Conservation (phyloP, 2,329 filamentous ascomycete genomes). For the Colletotrichum eleusines region DNA sequence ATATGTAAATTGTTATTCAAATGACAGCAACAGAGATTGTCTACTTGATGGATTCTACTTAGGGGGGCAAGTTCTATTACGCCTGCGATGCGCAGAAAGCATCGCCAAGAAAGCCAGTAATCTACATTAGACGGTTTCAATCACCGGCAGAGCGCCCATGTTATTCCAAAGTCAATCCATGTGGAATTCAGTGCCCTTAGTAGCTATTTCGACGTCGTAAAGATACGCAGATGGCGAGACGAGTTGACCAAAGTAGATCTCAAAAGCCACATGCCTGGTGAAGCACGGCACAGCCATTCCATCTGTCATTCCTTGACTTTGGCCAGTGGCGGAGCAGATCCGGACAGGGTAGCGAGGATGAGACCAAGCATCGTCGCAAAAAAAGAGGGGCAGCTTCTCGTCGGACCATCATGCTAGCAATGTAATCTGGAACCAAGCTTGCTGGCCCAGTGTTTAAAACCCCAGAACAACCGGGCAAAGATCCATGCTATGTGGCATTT, state of each 20-base stretch:
- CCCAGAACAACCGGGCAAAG: background rate
- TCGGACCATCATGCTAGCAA: slow-evolving; percentile 65
- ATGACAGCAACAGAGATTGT: background rate
- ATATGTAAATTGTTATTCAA: background rate
- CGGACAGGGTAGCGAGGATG: slow-evolving; percentile 66
- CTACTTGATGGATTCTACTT: background rate
- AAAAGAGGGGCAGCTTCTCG: slow-evolving; percentile 69
- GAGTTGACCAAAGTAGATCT: slow-evolving; percentile 67
- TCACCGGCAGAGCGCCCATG: slow-evolving; percentile 51
- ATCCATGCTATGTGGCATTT: background rate
- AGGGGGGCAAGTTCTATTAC: slow-evolving; percentile 39
- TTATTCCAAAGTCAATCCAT: slow-evolving; percentile 60
- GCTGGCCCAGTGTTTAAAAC: too few species aligned
- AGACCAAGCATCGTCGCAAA: slow-evolving; percentile 66
- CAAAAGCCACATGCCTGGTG: slow-evolving; percentile 68
- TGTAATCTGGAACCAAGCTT: too few species aligned
- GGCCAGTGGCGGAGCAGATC: slow-evolving; percentile 63
- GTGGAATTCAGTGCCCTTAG: slow-evolving; percentile 57
- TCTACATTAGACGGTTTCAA: slow-evolving; percentile 60
- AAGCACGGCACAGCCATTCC: slow-evolving; percentile 67
- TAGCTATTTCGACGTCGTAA: slow-evolving; percentile 63
- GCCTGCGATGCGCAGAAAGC: slow-evolving; percentile 49
- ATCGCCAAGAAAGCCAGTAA: slow-evolving; percentile 59
- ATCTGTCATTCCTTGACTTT: slow-evolving; percentile 65
- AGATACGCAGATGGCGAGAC: slow-evolving; percentile 62